Evolutionary conservation across 345 rosid species (phyloP).

Genomic region (Syzygium oleosum): DNA sequence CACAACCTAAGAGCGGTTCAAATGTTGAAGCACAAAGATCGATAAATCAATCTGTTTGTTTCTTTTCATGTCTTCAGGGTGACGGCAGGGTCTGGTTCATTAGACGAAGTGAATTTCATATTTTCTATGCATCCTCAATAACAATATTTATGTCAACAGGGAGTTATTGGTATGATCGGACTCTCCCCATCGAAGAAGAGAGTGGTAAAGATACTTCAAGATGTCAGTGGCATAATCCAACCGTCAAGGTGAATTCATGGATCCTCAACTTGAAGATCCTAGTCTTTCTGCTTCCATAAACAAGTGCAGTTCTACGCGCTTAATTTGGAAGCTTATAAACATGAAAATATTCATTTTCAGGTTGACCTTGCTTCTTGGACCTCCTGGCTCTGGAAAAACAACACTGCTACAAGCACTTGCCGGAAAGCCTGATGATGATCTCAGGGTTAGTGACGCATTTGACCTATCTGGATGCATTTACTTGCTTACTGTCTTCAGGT

Average conservation of each 20-base stretch:
- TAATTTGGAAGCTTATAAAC: background rate
- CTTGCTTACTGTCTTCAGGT: background rate
- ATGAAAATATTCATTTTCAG: conserved; percentile 3
- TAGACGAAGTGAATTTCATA: background rate
- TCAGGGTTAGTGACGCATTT: conserved; percentile 11
- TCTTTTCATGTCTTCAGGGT: background rate
- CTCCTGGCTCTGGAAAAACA: conserved; percentile 35
- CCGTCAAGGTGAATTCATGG: conserved; percentile 23
- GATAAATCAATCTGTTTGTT: background rate
- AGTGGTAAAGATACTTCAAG: conserved; percentile 22
- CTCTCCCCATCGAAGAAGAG: conserved; percentile 28
- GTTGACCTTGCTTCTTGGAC: conserved; percentile 36
- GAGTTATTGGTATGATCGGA: conserved; percentile 9
- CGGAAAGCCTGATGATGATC: conserved; percentile 18
- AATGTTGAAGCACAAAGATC: background rate
- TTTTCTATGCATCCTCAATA: background rate
- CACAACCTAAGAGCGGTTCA: background rate
- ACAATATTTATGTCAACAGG: background rate
- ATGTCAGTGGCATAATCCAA: conserved; percentile 22
- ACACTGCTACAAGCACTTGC: conserved; percentile 28
- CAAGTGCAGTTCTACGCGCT: background rate
- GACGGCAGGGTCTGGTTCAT: background rate
- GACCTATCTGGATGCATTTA: background rate
- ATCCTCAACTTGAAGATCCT: background rate
- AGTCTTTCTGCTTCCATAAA: background rate